These are phyloP conservation scores for Wickerhamiella spandovensis DNA, from an alignment of 805 yeast genomes.

Conservation along the genomic window DNA sequence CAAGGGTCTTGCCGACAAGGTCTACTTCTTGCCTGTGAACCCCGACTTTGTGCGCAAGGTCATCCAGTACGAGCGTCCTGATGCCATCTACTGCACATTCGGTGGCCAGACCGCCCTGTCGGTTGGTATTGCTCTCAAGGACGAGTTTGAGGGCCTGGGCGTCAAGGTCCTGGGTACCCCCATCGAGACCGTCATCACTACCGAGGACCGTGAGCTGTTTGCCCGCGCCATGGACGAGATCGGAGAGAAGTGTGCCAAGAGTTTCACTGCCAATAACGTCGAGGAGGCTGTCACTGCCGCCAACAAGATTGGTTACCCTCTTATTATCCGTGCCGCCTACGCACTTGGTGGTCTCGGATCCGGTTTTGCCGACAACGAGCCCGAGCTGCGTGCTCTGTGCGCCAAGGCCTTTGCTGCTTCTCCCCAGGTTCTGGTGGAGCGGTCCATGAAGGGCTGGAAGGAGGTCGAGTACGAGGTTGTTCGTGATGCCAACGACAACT, in stretches of 20 bases:
- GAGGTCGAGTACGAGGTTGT: conserved; percentile 98
- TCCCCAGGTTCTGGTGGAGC: conserved; percentile 91
- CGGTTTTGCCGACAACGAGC: conserved; percentile 86
- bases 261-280: conserved; percentile 68
- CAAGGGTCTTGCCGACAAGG: conserved; percentile 94
- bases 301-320: conserved; percentile 80
- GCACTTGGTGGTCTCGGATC: conserved; percentile 98
- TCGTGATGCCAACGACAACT: conserved; percentile 91
- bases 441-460: conserved; percentile 98
- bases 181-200: conserved; percentile 88
- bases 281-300: conserved; percentile 80
- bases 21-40: conserved; percentile 93
- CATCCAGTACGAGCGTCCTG: conserved; percentile 89
- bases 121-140: conserved; percentile 92
- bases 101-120: conserved; percentile 98
- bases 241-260: conserved; percentile 88
- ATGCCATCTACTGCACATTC: conserved; percentile 90
- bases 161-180: conserved; percentile 95
- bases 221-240: conserved; percentile 92
- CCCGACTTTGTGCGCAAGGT: conserved; percentile 94
- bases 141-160: conserved; percentile 82
- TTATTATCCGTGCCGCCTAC: conserved; percentile 92
- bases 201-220: conserved; percentile 95
- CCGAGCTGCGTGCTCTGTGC: conserved; percentile 72
- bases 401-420: conserved; percentile 87